Evolutionary conservation across 257 asterid genomes (phyloP).

Genomic region (Gardenia jasminoides): DNA sequence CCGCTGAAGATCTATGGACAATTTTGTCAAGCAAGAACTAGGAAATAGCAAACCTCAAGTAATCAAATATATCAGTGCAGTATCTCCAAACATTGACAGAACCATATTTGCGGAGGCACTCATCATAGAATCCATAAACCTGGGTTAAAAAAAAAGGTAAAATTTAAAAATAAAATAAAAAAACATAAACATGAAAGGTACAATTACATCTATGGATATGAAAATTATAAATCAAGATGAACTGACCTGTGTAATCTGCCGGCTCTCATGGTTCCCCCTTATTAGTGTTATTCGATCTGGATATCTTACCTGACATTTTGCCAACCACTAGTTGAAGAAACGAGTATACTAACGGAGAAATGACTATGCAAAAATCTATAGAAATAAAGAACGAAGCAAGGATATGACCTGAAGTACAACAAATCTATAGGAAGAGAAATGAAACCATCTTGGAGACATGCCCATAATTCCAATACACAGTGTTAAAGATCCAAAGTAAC

Average conservation of each 20-base stretch:
- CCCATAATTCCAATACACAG: neutral
- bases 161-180: slow-evolving; percentile 1
- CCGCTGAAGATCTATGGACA: neutral
- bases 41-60: slow-evolving; percentile 65
- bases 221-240: slow-evolving; percentile 2
- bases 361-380: neutral
- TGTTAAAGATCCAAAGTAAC: neutral
- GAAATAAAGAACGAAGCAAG: neutral
- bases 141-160: slow-evolving; percentile 31
- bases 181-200: slow-evolving; percentile 14
- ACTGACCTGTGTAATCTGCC: slow-evolving; percentile 96
- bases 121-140: slow-evolving; percentile 99
- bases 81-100: slow-evolving; percentile 97
- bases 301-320: slow-evolving; percentile 72
- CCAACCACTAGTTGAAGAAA: slow-evolving; percentile 1
- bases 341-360: neutral
- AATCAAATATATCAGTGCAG: slow-evolving; percentile 96
- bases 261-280: slow-evolving; percentile 97
- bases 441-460: neutral
- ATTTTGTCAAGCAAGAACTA: neutral
- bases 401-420: neutral
- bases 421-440: neutral
- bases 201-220: slow-evolving; percentile 1
- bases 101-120: slow-evolving; percentile 93
- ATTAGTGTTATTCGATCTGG: slow-evolving; percentile 96